These are phyloP conservation scores for Russula ochroleuca DNA, from an alignment of 768 basidiomycete genomes.

Conservation along the genomic window DNA sequence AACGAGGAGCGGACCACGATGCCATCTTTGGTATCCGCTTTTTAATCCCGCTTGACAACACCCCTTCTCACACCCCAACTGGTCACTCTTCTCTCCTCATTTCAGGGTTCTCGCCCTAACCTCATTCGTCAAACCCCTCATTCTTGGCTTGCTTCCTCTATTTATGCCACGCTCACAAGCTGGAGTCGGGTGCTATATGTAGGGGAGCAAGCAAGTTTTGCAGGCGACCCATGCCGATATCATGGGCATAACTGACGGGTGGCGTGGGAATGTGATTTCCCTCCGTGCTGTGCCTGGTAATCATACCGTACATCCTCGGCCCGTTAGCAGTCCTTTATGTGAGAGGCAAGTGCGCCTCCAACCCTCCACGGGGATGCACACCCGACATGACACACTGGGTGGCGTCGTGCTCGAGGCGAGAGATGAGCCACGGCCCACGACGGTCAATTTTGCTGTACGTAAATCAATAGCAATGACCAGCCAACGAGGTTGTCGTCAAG, in stretches of 20 bases:
- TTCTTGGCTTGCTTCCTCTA: neutral
- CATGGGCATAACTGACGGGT: neutral
- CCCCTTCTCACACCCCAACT: neutral
- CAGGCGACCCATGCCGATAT: too few species aligned
- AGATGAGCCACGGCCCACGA: too few species aligned
- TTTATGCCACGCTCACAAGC: too few species aligned
- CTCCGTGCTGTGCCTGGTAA: too few species aligned
- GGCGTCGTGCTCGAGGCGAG: too few species aligned
- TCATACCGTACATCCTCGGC: too few species aligned
- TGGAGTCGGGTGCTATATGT: too few species aligned
- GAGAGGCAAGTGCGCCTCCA: neutral
- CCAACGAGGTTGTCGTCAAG: neutral
- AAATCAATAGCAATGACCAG: constrained; percentile 21
- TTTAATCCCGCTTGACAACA: neutral
- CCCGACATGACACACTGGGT: too few species aligned
- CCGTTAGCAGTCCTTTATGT: neutral
- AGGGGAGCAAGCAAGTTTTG: too few species aligned
- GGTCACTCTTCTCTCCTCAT: neutral
- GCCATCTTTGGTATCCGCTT: neutral
- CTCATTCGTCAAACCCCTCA: neutral
- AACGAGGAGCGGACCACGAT: too few species aligned
- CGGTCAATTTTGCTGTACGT: neutral
- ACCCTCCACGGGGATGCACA: neutral
- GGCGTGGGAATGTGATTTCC: neutral
- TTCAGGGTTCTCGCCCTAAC: neutral